Evolutionary conservation across 352 stramenopile species (phyloP), one percentile per base, ranked within the genome.

Genomic region (Thalassiosira livingstoniorum): DNA sequence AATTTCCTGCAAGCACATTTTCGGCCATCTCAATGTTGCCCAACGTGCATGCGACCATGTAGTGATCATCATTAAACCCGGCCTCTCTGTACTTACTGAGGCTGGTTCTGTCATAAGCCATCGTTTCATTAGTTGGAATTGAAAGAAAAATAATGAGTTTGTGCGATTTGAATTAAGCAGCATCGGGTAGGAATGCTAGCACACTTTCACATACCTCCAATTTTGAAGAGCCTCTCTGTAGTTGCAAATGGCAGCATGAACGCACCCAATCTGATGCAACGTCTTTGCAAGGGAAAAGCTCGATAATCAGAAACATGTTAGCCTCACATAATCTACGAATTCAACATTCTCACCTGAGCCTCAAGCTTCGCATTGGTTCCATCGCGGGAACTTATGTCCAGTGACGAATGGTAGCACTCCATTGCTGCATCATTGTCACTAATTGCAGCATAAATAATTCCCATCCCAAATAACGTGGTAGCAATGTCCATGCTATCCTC

Each of bases 11-110:
- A 35, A 90, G 62, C 15, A 76, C 65, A 76, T 76, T 87, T 69
- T 89, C 82, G 21, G 86, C 86, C 82, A 91, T 91, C 58, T 88
- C 82, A 58, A 91, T 91, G 43, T 91, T 91, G 4, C 82, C 82
- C 34, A 89, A 54, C n/a, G 86, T 91, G 54, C 80, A 85, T 32
- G 86, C 82, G 10, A 91, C 75, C 71, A 89, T 80, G 60, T 89
- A 82, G 47, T 91, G 61, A 65, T 91, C 83, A 62, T 91, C 83
- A 29, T 25, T 55, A n/a, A 91, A 62, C 18, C 86, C 82, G 51
- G 74, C 71, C 18, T 90, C 79, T 78, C 80, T 69, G 71, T 90
- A 90, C 29, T 87, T 86, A 51, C 67, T 80, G 0, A 91, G 60
- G 29, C 75, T 85, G 47, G 71, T 85, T 80, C 71, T 72, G 21